These are phyloP conservation scores for Phytophthora podocarpi DNA, from an alignment of 352 stramenopile genomes.

Conservation along the genomic window DNA sequence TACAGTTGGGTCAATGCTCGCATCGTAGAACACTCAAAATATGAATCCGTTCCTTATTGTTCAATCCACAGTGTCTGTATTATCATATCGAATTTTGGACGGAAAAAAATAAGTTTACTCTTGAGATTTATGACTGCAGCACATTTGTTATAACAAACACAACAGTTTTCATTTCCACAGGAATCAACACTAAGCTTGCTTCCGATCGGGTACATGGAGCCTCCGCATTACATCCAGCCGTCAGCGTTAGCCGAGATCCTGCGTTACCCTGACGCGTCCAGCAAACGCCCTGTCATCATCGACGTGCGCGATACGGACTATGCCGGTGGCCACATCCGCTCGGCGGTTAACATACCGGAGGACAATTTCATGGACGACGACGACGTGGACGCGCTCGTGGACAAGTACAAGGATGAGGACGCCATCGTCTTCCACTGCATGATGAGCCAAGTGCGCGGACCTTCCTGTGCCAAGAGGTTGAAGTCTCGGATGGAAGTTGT, in stretches of 20 bases:
- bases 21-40: constrained; percentile 7
- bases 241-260: constrained; percentile 63
- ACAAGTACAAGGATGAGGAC: constrained; percentile 63
- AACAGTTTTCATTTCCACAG: too few species aligned
- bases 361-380: constrained; percentile 83
- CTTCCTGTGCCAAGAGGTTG: constrained; percentile 81
- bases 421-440: constrained; percentile 89
- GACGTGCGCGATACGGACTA: constrained; percentile 84
- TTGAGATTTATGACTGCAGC: too few species aligned
- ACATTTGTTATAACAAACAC: constrained; percentile 5
- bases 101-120: too few species aligned
- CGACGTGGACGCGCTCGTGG: constrained; percentile 78
- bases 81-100: too few species aligned
- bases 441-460: constrained; percentile 85
- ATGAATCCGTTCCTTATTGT: too few species aligned
- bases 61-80: too few species aligned
- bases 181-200: too few species aligned
- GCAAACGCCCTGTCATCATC: constrained; percentile 56
- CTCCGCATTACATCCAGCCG: constrained; percentile 52
- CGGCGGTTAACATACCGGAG: constrained; percentile 78
- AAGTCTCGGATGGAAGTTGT: constrained; percentile 61
- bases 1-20: not conserved
- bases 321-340: constrained; percentile 74
- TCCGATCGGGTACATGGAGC: constrained; percentile 40
- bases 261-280: constrained; percentile 32